Conservation (phyloP, 768 basidiomycete species). For the Podaxis mareebaensis region DNA sequence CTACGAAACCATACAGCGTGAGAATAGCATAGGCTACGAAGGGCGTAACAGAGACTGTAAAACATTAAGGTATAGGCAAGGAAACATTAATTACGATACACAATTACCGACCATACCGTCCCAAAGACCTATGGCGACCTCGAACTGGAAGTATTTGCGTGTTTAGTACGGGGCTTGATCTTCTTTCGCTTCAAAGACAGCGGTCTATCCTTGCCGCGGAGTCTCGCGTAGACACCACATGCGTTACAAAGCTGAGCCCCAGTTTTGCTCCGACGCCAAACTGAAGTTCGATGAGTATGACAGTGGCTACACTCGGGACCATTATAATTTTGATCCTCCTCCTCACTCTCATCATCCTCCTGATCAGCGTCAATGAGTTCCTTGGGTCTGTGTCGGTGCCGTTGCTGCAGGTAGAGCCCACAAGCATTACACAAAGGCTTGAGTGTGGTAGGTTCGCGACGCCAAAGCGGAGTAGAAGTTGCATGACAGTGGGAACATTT, state of each 20-base stretch:
- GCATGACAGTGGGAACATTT: constrained; percentile 48
- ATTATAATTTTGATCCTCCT: constrained; percentile 38
- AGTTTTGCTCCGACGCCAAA: constrained; percentile 51
- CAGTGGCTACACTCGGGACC: constrained; percentile 53
- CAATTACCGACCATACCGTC: background rate
- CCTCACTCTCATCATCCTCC: constrained; percentile 40
- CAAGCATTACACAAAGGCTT: constrained; percentile 50
- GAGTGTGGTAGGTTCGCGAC: constrained; percentile 45
- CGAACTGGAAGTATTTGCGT: constrained; percentile 19
- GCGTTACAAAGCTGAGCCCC: constrained; percentile 53
- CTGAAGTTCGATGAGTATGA: constrained; percentile 48
- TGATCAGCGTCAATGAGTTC: constrained; percentile 50
- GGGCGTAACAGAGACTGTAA: background rate
- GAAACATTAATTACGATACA: constrained; percentile 7
- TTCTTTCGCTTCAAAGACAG: constrained; percentile 46
- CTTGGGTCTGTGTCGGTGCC: constrained; percentile 47
- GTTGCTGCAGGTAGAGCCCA: constrained; percentile 47
- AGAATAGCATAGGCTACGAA: constrained; percentile 1
- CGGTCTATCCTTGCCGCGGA: constrained; percentile 48
- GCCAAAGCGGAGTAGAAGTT: constrained; percentile 50
- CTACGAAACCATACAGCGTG: background rate
- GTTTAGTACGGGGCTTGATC: constrained; percentile 51
- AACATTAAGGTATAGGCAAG: constrained; percentile 13
- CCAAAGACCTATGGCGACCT: background rate
- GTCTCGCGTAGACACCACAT: constrained; percentile 48